Evolutionary conservation across 176 grass and related monocot genomes (phyloP).

Genomic region (Carex kokanica): DNA sequence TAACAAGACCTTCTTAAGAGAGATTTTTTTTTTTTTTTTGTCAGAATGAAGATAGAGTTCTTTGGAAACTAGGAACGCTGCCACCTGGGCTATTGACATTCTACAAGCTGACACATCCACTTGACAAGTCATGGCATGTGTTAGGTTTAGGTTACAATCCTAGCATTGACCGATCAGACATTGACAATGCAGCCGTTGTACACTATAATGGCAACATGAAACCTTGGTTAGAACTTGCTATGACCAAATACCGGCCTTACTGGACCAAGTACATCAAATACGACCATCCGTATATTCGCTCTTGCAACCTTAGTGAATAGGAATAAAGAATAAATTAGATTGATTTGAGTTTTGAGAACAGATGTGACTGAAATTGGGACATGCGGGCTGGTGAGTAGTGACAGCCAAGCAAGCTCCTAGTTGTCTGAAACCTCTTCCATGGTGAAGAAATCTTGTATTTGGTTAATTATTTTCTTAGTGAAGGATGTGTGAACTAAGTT

Average conservation of each 20-base stretch:
- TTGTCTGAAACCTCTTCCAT: slow-evolving; percentile 3
- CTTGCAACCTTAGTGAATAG: slow-evolving; percentile 88
- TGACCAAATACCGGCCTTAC: slow-evolving; percentile 86
- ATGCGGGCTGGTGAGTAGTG: neutral
- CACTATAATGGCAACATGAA: slow-evolving; percentile 99
- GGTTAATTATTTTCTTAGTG: slow-evolving; percentile 8
- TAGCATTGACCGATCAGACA: slow-evolving; percentile 83
- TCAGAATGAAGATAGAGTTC: slow-evolving; percentile 92
- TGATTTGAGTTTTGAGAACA: slow-evolving; percentile 21
- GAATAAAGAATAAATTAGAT: neutral
- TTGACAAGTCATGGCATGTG: slow-evolving; percentile 99
- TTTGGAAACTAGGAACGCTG: slow-evolving; percentile 98
- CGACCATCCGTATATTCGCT: slow-evolving; percentile 76
- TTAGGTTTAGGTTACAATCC: slow-evolving; percentile 96
- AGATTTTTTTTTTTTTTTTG: slow-evolving; percentile 3
- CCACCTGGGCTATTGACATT: slow-evolving; percentile 90
- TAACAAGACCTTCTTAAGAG: neutral
- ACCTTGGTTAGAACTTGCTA: slow-evolving; percentile 96
- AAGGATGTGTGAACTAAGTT: slow-evolving; percentile 7
- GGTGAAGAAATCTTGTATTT: slow-evolving; percentile 10
- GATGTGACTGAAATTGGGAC: slow-evolving; percentile 18
- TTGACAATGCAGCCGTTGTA: slow-evolving; percentile 83
- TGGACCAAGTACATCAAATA: slow-evolving; percentile 99
- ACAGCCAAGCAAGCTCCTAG: slow-evolving; percentile 9
- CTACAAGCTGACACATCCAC: slow-evolving; percentile 93